Conservation (phyloP, 208 protist species). For the Acanthamoeba sp. region DNA sequence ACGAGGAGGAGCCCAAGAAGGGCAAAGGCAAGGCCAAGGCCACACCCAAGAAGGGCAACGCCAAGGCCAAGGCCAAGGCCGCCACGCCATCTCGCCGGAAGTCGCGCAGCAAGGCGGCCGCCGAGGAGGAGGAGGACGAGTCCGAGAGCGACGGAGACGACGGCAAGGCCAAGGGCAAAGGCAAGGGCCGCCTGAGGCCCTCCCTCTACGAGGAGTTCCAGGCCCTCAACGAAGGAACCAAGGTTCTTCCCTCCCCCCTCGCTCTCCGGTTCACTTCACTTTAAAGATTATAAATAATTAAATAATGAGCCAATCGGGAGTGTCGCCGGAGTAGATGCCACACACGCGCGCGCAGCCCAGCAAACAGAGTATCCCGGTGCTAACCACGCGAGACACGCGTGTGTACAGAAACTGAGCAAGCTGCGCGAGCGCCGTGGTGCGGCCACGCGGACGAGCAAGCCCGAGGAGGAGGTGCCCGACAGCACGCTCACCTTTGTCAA, state of each 20-base stretch:
- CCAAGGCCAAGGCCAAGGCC: background rate
- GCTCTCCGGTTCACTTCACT: too few relatives aligned
- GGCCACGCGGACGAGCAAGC: background rate
- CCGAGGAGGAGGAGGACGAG: background rate
- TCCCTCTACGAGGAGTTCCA: constrained; percentile 28
- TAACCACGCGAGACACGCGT: too few relatives aligned
- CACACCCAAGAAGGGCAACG: background rate
- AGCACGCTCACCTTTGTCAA: constrained; percentile 19
- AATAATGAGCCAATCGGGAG: too few relatives aligned
- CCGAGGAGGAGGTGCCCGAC: constrained; percentile 11
- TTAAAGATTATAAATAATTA: too few relatives aligned
- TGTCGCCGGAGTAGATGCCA: too few relatives aligned
- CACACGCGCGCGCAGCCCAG: too few relatives aligned
- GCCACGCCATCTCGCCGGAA: too few relatives aligned
- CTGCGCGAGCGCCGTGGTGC: constrained; percentile 1
- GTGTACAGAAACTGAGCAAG: background rate
- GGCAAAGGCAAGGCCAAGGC: background rate
- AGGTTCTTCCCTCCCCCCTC: background rate
- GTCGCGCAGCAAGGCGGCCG: background rate
- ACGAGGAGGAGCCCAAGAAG: background rate
- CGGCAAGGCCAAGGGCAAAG: background rate
- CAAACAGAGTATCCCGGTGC: too few relatives aligned
- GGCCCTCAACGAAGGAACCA: constrained; percentile 30
- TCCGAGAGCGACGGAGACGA: background rate
- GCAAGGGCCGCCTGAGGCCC: background rate